A percentile compares a stretch with the other conserved stretches of the same genome.
Evolutionary conservation across 305 asterid species (phyloP).

Genomic region (Euphrasia arctica): DNA sequence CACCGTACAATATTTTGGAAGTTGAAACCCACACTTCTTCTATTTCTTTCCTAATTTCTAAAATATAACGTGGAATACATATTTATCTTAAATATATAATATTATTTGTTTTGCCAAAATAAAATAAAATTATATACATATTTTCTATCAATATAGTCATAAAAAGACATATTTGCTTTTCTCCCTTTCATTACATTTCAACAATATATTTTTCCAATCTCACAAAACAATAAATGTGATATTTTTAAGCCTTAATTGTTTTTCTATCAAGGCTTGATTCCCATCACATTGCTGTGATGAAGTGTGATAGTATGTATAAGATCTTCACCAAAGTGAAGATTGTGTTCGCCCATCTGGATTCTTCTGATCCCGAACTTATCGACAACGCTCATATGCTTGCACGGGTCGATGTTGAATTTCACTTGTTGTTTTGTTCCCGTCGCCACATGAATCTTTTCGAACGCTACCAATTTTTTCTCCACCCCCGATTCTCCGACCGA

Average conservation of each 20-base stretch:
- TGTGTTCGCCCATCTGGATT: conserved; percentile 72
- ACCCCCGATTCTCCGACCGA: conserved; percentile 8
- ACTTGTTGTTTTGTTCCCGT: conserved; percentile 39
- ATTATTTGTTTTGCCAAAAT: too few species aligned
- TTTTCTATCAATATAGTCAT: neutral
- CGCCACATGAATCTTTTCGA: conserved; percentile 54
- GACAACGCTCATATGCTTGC: conserved; percentile 61
- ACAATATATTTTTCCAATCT: conserved; percentile 19
- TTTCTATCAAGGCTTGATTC: conserved; percentile 31
- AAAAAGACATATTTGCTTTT: too few species aligned
- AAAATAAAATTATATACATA: neutral
- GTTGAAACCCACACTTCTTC: conserved; percentile 20
- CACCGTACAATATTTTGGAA: conserved; percentile 22
- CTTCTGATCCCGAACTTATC: conserved; percentile 66
- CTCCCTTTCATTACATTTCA: neutral
- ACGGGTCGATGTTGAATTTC: conserved; percentile 38
- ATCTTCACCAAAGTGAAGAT: conserved; percentile 68
- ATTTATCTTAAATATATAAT: too few species aligned
- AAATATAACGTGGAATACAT: neutral
- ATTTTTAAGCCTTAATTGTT: conserved; percentile 3
- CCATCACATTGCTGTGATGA: conserved; percentile 27
- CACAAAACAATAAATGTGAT: conserved; percentile 5
- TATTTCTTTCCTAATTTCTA: neutral
- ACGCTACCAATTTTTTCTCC: conserved; percentile 53
- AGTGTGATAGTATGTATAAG: conserved; percentile 53